Base-by-base conservation (phyloP, 257 asterid genomes). In the Galeopsis tetrahit region DNA sequence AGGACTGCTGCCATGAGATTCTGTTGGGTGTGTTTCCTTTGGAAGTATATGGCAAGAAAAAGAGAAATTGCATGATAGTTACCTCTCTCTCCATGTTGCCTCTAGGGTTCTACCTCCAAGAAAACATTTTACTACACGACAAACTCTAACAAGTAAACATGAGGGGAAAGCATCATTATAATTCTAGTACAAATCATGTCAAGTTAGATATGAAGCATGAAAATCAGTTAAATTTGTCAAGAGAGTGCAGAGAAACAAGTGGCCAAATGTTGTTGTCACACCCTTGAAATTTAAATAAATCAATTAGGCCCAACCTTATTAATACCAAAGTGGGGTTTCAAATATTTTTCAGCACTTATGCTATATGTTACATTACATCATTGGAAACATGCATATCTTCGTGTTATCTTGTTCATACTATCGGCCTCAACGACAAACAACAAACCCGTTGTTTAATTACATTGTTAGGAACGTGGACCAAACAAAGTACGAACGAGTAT, bases 1-100 rank as follows among this genome's bases (percentile, higher is more conserved):
- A 81, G 70, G 81, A 79, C 79, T 73, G 82, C 3, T 77, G 78
- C 63, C 77, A 79, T 80, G 85, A 76, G 91, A 82, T 84, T 82
- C 87, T 81, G 88, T 77, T 79, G 83, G 76, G 84, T 66, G 85
- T 82, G 86, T 76, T 81, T 63, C 80, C 82, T 77, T 49, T 82
- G 88, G 85, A 83, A 68, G 13, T 55, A 82, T 75, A 57, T 82
- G 81, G 15, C 62, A 42, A 34, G 44, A 31, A 36, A 52, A 42
- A 34, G 44, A 31, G 31, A 52, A 62, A 35, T 63, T 64, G 68
- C 69, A 58, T 80, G 68, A 61, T 73, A 34, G 48, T 38, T 57
- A 48, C 74, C 61, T 66, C 49, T 76, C 61, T 66, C 49, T 76
- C 38, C 43, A 51, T 55, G 6, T 64, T 36, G 10, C 28, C 55